Evolutionary conservation across 345 rosid genomes (phyloP).

Genomic region (Hevea brasiliensis): DNA sequence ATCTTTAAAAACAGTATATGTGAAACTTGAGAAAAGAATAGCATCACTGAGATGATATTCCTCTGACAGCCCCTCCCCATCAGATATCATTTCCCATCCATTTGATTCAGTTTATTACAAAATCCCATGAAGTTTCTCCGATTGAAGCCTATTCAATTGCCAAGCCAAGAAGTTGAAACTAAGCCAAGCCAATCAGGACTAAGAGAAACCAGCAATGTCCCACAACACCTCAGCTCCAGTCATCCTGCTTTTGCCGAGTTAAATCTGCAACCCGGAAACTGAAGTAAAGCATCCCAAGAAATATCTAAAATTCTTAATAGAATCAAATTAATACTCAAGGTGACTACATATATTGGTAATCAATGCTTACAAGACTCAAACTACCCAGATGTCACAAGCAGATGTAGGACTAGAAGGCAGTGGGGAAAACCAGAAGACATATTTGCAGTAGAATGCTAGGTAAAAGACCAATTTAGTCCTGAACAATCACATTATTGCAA

Average conservation of each 20-base stretch:
- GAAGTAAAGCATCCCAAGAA: slow-evolving; percentile 45
- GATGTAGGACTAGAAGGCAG: neutral
- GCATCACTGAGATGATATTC: neutral
- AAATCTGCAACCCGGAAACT: slow-evolving; percentile 44
- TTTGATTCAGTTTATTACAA: slow-evolving; percentile 18
- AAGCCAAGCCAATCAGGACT: slow-evolving; percentile 21
- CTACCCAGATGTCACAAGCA: slow-evolving; percentile 3
- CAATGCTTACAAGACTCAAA: slow-evolving; percentile 2
- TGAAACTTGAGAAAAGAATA: slow-evolving; percentile 14
- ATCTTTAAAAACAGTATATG: slow-evolving; percentile 5
- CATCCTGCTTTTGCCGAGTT: slow-evolving; percentile 34
- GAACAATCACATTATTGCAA: neutral
- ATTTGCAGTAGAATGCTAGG: neutral
- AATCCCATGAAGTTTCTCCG: slow-evolving; percentile 7
- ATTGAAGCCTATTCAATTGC: slow-evolving; percentile 14
- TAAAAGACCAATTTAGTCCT: neutral
- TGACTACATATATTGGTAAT: slow-evolving; percentile 3
- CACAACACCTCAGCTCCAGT: slow-evolving; percentile 36
- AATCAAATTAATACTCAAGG: slow-evolving; percentile 1
- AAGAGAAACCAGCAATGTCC: slow-evolving; percentile 29
- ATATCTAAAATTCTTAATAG: slow-evolving; percentile 20
- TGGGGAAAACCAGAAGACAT: neutral
- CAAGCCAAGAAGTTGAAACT: slow-evolving; percentile 22
- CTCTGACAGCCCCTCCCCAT: slow-evolving; percentile 14
- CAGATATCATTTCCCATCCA: slow-evolving; percentile 16